These are phyloP conservation scores for Selenicereus undatus DNA, from an alignment of 148 eudicot genomes.

Conservation along the genomic window DNA sequence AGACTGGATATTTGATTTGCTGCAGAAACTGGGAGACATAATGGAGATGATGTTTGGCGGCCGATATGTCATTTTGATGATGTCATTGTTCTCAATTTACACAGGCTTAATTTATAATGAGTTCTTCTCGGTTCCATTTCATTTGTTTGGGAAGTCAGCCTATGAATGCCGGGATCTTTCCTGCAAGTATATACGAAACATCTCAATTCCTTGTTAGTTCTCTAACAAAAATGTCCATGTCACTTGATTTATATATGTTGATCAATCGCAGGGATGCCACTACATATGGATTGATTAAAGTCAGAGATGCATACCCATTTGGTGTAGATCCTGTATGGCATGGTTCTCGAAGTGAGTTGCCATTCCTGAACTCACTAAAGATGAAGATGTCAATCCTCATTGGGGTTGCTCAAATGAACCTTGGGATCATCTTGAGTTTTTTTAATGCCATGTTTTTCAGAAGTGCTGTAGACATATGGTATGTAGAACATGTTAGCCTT, in stretches of 20 bases:
- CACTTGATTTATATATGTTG: constrained; percentile 8
- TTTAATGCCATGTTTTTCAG: constrained; percentile 51
- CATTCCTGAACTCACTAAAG: constrained; percentile 58
- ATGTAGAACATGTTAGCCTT: constrained; percentile 5
- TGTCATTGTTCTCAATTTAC: constrained; percentile 61
- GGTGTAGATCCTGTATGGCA: constrained; percentile 64
- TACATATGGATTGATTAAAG: constrained; percentile 53
- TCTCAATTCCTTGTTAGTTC: constrained; percentile 11
- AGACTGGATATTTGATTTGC: constrained; percentile 1
- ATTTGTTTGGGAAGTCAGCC: constrained; percentile 50
- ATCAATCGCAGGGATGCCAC: constrained; percentile 44
- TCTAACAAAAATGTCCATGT: background rate
- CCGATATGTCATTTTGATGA: constrained; percentile 56
- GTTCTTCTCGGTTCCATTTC: constrained; percentile 58
- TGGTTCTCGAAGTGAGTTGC: constrained; percentile 60
- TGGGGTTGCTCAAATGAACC: constrained; percentile 62
- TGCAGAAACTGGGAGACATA: constrained; percentile 60
- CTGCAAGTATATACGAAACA: constrained; percentile 39
- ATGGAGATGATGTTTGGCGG: constrained; percentile 66
- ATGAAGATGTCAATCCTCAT: constrained; percentile 67
- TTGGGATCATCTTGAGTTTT: constrained; percentile 52
- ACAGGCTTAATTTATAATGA: constrained; percentile 58
- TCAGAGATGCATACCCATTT: constrained; percentile 56
- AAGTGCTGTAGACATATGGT: constrained; percentile 51
- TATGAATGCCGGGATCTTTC: constrained; percentile 57